Base-by-base conservation (phyloP, 2,329 filamentous ascomycete species). In the Sporothrix mexicana region DNA sequence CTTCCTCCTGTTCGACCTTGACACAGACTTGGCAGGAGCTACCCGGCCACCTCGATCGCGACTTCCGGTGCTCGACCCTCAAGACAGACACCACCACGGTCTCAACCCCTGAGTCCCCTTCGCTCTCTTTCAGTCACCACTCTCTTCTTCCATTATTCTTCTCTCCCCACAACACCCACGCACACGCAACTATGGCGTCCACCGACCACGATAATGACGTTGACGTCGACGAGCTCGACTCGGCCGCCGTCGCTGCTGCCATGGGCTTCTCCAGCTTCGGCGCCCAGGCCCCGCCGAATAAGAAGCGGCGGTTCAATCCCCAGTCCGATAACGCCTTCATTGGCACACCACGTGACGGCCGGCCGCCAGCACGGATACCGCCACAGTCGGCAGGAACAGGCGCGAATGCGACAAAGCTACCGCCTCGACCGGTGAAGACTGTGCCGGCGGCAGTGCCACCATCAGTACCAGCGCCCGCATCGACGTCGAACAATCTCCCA, bases 261-360 rank as follows among this genome's bases (percentile, higher is more conserved):
- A 91, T 94, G 90, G 92, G 92, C 75, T 94, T 94, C 81, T 87
- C 90, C 9, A 86, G 88, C 73, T 95, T 95, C 78, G 92, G 92
- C 76, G 81, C 82, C 10, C 83, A 87, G 76, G 79, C 83, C 70
- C 82, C 80, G 2, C 82, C 86, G 1, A 84, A 85, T 59, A 93
- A 92, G 80, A 92, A 92, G 79, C 87, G 91, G 74, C 91, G 90
- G 78, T 91, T 88, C 80, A 89, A 92, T 77, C 83, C 86, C 20
- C 81, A 84, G 41, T 83, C 81, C 68, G 88, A 88, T 7, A 36
- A 36, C 76, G 86, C 86, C 51, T 84, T 85, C 72, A 80, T 86
- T 61, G 81, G 80, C 76, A 71, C 77, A 1, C 23, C 73, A 23
- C 61, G 73, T 10, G 74, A 79, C 72, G 69, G 61, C 77, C 75